A percentile compares a stretch with the other conserved stretches of the same genome.
Conservation (phyloP, 2,329 filamentous ascomycete genomes). For the Fusarium chaquense region DNA sequence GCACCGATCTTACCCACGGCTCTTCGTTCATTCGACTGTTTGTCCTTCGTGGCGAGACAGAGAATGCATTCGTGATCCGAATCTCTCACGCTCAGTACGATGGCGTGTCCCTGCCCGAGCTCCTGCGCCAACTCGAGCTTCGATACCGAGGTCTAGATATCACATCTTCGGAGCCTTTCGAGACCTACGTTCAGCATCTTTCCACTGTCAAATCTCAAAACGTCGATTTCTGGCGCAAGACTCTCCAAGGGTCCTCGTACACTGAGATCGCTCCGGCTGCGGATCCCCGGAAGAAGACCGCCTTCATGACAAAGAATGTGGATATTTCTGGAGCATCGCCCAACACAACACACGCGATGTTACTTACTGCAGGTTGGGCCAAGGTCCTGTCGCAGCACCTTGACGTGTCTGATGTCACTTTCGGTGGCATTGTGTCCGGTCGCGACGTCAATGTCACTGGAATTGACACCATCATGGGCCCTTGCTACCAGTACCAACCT, state of each 20-base stretch:
- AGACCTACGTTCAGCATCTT: constrained; percentile 33
- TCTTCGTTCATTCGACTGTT: constrained; percentile 40
- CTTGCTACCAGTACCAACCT: constrained; percentile 49
- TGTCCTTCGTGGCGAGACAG: constrained; percentile 26
- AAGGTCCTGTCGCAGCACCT: constrained; percentile 42
- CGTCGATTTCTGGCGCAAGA: constrained; percentile 38
- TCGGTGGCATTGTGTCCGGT: constrained; percentile 47
- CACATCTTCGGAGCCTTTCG: constrained; percentile 37
- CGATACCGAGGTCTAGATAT: constrained; percentile 52
- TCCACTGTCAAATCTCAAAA: constrained; percentile 14
- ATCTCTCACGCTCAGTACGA: constrained; percentile 65
- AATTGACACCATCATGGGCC: constrained; percentile 46
- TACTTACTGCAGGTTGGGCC: constrained; percentile 48
- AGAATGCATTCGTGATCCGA: constrained; percentile 45
- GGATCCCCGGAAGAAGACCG: constrained; percentile 28
- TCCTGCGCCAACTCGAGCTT: constrained; percentile 56
- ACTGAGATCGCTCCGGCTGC: constrained; percentile 40
- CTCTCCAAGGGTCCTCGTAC: constrained; percentile 34
- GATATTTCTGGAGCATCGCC: constrained; percentile 42
- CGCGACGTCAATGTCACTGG: constrained; percentile 41
- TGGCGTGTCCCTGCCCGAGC: constrained; percentile 59
- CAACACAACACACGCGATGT: constrained; percentile 45
- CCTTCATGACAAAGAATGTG: constrained; percentile 46
- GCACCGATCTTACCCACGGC: constrained; percentile 28
- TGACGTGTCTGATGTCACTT: constrained; percentile 41